Evolutionary conservation across 176 grass and related monocot genomes (phyloP).

Genomic region (Echinochloa phyllopogon): DNA sequence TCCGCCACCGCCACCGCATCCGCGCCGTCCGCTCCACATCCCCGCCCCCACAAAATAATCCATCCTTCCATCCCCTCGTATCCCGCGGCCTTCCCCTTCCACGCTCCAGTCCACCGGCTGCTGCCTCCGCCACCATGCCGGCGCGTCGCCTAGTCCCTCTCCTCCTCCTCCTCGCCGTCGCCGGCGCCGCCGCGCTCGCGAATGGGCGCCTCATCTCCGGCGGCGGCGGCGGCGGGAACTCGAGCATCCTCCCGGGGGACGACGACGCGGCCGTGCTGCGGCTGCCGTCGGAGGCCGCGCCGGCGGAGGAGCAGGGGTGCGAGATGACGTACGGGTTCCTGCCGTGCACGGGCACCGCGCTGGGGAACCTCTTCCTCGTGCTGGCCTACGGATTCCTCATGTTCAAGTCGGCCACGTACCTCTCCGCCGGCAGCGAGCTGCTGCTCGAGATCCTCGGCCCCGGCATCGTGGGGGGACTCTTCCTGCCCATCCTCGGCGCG

Average conservation of each 20-base stretch:
- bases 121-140: slow-evolving; percentile 24
- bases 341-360: slow-evolving; percentile 67
- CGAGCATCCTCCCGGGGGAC: not conserved
- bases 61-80: not conserved
- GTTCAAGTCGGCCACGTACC: slow-evolving; percentile 87
- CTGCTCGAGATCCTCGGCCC: slow-evolving; percentile 91
- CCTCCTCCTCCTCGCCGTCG: slow-evolving; percentile 48
- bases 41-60: not conserved
- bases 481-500: slow-evolving; percentile 88
- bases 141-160: not conserved
- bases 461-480: slow-evolving; percentile 85
- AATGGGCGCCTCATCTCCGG: slow-evolving; percentile 21
- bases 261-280: slow-evolving; percentile 21
- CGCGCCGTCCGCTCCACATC: not conserved
- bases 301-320: slow-evolving; percentile 20
- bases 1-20: not conserved
- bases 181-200: not conserved
- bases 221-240: not conserved
- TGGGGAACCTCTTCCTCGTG: slow-evolving; percentile 78
- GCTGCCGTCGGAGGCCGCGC: slow-evolving; percentile 23
- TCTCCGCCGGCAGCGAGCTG: slow-evolving; percentile 88
- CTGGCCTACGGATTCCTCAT: slow-evolving; percentile 85
- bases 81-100: not conserved
- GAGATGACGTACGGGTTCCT: slow-evolving; percentile 91
- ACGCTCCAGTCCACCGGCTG: not conserved